Conservation (phyloP, 2,329 filamentous ascomycete genomes). For the Botrytis tulipae region DNA sequence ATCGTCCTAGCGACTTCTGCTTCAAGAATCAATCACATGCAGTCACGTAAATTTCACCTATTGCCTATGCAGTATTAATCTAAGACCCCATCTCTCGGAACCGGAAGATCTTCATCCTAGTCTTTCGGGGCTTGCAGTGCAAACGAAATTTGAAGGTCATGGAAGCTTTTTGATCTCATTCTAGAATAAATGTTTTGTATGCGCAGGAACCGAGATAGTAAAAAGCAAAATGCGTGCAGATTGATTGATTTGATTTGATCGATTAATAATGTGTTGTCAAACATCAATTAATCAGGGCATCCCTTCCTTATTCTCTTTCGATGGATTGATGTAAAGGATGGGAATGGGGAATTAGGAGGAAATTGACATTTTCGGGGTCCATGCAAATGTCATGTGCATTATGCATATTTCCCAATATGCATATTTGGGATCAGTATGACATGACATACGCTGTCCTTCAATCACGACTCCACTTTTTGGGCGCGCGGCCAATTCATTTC, state of each 20-base stretch:
- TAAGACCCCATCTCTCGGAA: slow-evolving; percentile 11
- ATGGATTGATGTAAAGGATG: slow-evolving; percentile 4
- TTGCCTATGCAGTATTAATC: neutral
- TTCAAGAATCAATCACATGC: neutral
- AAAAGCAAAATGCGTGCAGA: neutral
- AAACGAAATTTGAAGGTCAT: neutral
- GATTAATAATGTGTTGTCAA: slow-evolving; percentile 12
- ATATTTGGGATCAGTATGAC: neutral
- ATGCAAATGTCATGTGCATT: slow-evolving; percentile 4
- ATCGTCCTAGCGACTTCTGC: slow-evolving; percentile 3
- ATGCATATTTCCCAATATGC: neutral
- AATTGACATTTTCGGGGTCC: slow-evolving; percentile 12
- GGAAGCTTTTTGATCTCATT: slow-evolving; percentile 11
- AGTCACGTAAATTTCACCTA: neutral
- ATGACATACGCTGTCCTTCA: neutral
- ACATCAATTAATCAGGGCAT: neutral
- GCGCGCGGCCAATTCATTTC: neutral
- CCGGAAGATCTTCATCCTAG: slow-evolving; percentile 13
- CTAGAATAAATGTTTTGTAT: slow-evolving; percentile 19
- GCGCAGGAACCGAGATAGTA: slow-evolving; percentile 15
- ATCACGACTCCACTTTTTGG: neutral
- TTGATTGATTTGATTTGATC: slow-evolving; percentile 1
- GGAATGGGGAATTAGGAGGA: slow-evolving; percentile 3
- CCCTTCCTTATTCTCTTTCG: neutral
- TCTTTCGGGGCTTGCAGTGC: neutral